phyloP scores from a whole-genome alignment of 2,329 filamentous ascomycete species.

The Botrytis elliptica region DNA sequence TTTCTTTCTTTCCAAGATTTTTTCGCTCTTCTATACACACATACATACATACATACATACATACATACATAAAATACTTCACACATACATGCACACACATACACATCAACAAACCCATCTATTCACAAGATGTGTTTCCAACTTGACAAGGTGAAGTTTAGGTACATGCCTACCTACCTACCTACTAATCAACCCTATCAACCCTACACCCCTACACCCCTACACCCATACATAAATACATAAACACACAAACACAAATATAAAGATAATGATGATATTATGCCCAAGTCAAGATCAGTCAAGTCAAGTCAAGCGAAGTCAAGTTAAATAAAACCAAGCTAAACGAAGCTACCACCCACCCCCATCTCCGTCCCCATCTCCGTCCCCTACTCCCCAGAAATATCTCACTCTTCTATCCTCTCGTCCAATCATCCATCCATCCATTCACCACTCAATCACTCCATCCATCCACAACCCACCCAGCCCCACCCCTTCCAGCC shows the following conservation, averaged over 20 bases:
- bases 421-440: not conserved
- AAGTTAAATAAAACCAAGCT: not conserved
- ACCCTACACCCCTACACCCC: rapidly evolving
- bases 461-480: not conserved
- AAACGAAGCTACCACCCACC: not conserved
- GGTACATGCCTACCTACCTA: not conserved
- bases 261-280: not conserved
- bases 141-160: not conserved
- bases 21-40: no score
- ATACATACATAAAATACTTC: no score
- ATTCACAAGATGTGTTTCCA: not conserved
- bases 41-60: no score
- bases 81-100: not conserved
- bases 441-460: not conserved
- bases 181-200: not conserved
- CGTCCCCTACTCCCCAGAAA: not conserved
- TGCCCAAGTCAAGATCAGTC: not conserved
- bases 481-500: not conserved
- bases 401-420: not conserved
- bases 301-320: not conserved
- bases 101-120: not conserved
- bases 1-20: no score
- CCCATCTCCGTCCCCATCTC: no score
- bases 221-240: not conserved
- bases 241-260: not conserved